Percentiles rank a stretch among this genome's conserved stretches.
These are phyloP conservation scores for Blastobotrys indianensis DNA, from an alignment of 1,139 yeast genomes.

Conservation along the genomic window DNA sequence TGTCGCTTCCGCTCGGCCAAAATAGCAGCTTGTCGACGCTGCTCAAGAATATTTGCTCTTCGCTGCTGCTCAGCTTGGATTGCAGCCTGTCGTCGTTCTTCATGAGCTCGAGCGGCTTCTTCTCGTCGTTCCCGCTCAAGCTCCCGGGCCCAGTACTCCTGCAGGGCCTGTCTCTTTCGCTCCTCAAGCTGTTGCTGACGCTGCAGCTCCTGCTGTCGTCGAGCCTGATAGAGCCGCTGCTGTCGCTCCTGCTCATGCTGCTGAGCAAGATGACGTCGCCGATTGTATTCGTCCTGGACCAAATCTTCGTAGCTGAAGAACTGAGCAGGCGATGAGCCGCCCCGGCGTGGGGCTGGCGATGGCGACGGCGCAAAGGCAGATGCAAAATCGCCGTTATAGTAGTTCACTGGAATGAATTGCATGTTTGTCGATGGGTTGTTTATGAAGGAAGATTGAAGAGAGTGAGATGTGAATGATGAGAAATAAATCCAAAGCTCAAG, in stretches of 20 bases:
- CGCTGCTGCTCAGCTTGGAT: not conserved
- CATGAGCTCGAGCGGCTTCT: constrained; percentile 4
- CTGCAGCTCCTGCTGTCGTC: not conserved
- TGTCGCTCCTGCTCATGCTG: constrained; percentile 1
- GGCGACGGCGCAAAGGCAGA: constrained; percentile 2
- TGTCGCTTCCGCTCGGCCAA: constrained; percentile 1
- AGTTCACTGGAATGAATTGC: constrained; percentile 10
- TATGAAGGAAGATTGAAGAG: not conserved
- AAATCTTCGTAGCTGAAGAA: constrained; percentile 5
- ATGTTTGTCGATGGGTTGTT: constrained; percentile 4
- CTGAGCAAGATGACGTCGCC: constrained; percentile 3
- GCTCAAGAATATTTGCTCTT: not conserved
- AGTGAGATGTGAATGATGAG: not conserved
- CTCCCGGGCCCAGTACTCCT: not conserved
- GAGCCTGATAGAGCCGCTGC: not conserved
- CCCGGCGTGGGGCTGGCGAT: not conserved
- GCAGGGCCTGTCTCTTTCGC: constrained; percentile 1
- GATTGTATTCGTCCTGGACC: constrained; percentile 3
- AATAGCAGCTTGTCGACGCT: not conserved
- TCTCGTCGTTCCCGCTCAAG: constrained; percentile 7
- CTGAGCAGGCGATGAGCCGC: too few relatives aligned
- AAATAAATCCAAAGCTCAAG: not conserved
- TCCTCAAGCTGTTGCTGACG: not conserved
- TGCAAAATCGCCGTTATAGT: not conserved
- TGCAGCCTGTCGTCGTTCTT: constrained; percentile 2